These are phyloP conservation scores for Colletotrichum sp. DNA, from an alignment of 2,329 filamentous ascomycete species.

Conservation along the genomic window DNA sequence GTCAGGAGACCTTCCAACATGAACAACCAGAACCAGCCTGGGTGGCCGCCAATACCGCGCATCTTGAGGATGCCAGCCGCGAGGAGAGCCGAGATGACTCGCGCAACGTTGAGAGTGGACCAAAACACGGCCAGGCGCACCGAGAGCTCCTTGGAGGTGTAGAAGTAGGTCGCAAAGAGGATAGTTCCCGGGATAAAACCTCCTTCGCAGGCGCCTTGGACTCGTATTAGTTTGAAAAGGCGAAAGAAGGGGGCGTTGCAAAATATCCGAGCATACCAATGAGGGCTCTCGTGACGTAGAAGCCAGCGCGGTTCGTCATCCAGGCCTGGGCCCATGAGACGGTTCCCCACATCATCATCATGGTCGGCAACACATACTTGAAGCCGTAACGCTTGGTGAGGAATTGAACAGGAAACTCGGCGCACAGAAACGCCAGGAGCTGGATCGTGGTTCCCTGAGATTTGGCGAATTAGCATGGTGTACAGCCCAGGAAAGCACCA, in stretches of 20 bases:
- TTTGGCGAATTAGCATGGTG: not conserved
- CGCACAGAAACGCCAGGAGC: conserved; percentile 56
- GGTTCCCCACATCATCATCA: conserved; percentile 25
- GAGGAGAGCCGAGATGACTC: conserved; percentile 51
- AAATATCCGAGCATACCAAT: conserved; percentile 26
- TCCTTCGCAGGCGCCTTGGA: conserved; percentile 41
- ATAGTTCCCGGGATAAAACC: conserved; percentile 54
- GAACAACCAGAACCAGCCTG: conserved; percentile 62
- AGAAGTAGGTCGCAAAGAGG: conserved; percentile 50
- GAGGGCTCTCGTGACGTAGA: conserved; percentile 40
- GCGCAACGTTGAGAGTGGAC: conserved; percentile 51
- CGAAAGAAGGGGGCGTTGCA: not conserved
- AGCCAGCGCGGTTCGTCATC: conserved; percentile 41
- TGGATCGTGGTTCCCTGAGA: conserved; percentile 56
- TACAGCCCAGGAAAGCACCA: not conserved
- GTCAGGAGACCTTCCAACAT: conserved; percentile 49
- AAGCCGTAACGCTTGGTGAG: conserved; percentile 55
- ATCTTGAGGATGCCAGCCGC: conserved; percentile 53
- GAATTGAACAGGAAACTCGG: conserved; percentile 66
- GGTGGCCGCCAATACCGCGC: conserved; percentile 47
- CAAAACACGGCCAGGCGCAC: conserved; percentile 72
- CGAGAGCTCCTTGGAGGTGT: conserved; percentile 28
- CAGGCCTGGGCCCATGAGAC: conserved; percentile 26
- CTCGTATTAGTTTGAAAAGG: not conserved
- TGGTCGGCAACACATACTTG: conserved; percentile 33